Base-by-base conservation (phyloP, 1,284 basidiomycete species). In the Mycena citricolor region DNA sequence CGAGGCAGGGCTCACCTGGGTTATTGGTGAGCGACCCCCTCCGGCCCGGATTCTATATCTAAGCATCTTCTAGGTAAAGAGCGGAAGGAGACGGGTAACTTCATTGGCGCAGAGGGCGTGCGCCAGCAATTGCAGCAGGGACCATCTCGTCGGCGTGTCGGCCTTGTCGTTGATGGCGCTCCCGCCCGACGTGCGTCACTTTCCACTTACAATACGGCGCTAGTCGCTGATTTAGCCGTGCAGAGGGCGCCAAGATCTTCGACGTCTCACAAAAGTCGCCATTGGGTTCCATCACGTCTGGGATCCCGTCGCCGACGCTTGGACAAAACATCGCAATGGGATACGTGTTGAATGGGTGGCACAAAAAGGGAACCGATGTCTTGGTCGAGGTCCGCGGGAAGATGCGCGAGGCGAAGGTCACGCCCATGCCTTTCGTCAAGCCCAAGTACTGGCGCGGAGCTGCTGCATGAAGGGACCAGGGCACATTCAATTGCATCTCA, bases 251-350 rank as follows among this genome's bases (percentile, higher is more conserved):
- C 23, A 81, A 81, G 56, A 82, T 97, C 32, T 82, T 84, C 55
- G 70, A 74, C 6, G 74, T 77, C 0, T 69, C 71, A 11, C 74
- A 70, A 10, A 61, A 67, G 10, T 75, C 84, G 90, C 10, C 32
- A 7, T 30, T 33, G 81, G 88, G 92, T 22, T 61, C 69, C 10
- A 79, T 98, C 28, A 98, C 95, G 0, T 97, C 93, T 0, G 95
- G 95, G 39, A 97, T 98, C 49, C 97, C 97, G 6, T 94, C 92
- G 1, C 94, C 94, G 0, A 89, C 92, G 2, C 70, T 94, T 1
- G 83, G 82, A 4, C 83, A 86, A 63, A 97, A 99, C 68, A 91
- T 99, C 58, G 92, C 94, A 6, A 99, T 99, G 95, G 95, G 85
- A 0, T 95, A 97, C 59, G 79, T 98, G 37, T 66, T 71, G 47